phyloP scores from a whole-genome alignment of 2,329 filamentous ascomycete species.

The Arthrobotrys megalospora region DNA sequence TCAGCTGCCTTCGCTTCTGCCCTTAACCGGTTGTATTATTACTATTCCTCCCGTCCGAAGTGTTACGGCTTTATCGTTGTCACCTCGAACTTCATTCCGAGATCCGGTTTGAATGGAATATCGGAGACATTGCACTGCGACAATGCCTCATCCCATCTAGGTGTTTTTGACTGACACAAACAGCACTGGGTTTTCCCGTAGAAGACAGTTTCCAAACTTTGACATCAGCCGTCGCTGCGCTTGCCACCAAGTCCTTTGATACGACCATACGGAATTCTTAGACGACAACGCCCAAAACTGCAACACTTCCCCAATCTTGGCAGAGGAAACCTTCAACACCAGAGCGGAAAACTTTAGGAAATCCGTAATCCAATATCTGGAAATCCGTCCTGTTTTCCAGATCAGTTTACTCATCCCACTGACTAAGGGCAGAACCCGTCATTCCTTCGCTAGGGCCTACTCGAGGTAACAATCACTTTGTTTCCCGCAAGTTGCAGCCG shows the following conservation, averaged over 20 bases:
- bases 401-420: constrained; percentile 7
- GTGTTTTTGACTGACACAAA: constrained; percentile 42
- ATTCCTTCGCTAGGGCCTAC: constrained; percentile 32
- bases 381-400: neutral
- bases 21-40: constrained; percentile 20
- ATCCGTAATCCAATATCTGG: neutral
- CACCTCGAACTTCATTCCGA: constrained; percentile 11
- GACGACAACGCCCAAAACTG: constrained; percentile 44
- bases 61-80: constrained; percentile 16
- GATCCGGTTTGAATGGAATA: constrained; percentile 13
- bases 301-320: constrained; percentile 34
- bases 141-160: constrained; percentile 25
- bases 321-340: neutral
- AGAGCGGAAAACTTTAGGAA: neutral
- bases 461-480: constrained; percentile 51
- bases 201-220: constrained; percentile 46
- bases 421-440: constrained; percentile 23
- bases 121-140: constrained; percentile 18
- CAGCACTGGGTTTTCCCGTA: constrained; percentile 21
- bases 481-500: constrained; percentile 58
- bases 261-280: constrained; percentile 23
- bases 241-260: constrained; percentile 19
- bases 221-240: constrained; percentile 18
- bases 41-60: constrained; percentile 35
- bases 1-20: constrained; percentile 35